phyloP scores from a whole-genome alignment of 78 protist genomes.

The Dictyostelium capitatum region DNA sequence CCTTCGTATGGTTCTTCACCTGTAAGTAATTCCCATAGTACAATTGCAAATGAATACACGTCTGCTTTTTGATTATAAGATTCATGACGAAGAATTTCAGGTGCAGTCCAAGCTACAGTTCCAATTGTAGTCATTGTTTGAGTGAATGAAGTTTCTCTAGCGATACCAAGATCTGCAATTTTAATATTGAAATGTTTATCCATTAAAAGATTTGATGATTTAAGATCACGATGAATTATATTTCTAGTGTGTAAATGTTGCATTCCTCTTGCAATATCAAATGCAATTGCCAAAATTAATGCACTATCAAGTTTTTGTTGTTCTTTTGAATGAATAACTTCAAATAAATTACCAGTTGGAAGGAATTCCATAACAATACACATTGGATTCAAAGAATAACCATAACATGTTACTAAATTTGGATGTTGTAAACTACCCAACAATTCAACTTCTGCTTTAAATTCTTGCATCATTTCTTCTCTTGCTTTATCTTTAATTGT shows the following conservation, averaged over 20 bases:
- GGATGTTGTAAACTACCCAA: constrained; percentile 77
- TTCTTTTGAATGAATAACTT: constrained; percentile 59
- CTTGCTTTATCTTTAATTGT: constrained; percentile 37
- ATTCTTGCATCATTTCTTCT: constrained; percentile 72
- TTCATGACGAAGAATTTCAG: constrained; percentile 77
- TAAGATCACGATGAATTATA: constrained; percentile 83
- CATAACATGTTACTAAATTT: constrained; percentile 70
- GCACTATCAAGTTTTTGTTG: constrained; percentile 58
- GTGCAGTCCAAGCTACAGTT: constrained; percentile 83
- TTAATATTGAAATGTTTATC: constrained; percentile 78
- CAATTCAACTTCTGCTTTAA: constrained; percentile 69
- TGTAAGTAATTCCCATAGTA: constrained; percentile 63
- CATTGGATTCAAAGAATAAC: constrained; percentile 71
- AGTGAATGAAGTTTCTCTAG: constrained; percentile 75
- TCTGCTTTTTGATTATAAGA: constrained; percentile 74
- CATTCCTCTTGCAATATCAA: constrained; percentile 81
- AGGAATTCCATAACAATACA: constrained; percentile 76
- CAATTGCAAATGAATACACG: constrained; percentile 66
- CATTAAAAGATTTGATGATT: constrained; percentile 79
- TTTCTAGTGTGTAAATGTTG: constrained; percentile 51
- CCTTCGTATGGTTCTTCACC: constrained; percentile 83
- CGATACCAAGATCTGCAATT: constrained; percentile 75
- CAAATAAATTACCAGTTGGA: constrained; percentile 69
- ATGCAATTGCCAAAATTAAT: constrained; percentile 55
- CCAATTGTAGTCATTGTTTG: constrained; percentile 82